A percentile compares a stretch with the other conserved stretches of the same genome.
Evolutionary conservation across 331 rosid genomes (phyloP).

Genomic region (Pyrus hybrid): DNA sequence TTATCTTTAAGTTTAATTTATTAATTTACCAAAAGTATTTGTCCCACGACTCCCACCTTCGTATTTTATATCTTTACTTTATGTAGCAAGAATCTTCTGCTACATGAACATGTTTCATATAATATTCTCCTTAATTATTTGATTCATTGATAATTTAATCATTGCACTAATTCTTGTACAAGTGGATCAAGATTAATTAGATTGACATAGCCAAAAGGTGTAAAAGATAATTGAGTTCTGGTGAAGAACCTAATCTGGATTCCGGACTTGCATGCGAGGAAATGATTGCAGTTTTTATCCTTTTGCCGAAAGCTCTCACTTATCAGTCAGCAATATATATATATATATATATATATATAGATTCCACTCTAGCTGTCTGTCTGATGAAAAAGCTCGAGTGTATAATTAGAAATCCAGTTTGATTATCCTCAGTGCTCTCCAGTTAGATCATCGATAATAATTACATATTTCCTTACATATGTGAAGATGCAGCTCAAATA

Average conservation of each 20-base stretch:
- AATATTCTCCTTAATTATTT: constrained; percentile 16
- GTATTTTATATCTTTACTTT: neutral
- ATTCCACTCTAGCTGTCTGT: neutral
- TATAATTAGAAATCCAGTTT: neutral
- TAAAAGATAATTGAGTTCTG: neutral
- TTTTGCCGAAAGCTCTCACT: neutral
- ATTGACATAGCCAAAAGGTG: constrained; percentile 1
- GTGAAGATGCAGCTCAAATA: too few relatives aligned
- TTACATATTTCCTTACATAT: neutral
- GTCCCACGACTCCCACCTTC: too few relatives aligned
- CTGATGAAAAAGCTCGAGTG: neutral
- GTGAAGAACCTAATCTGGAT: neutral
- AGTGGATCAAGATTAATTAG: constrained; percentile 29
- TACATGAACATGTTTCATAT: constrained; percentile 14
- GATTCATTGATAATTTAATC: constrained; percentile 8
- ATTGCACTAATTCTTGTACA: constrained; percentile 30
- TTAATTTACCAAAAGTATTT: too few relatives aligned
- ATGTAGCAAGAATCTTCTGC: constrained; percentile 27
- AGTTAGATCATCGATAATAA: neutral
- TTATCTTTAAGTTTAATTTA: too few relatives aligned
- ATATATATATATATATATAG: neutral
- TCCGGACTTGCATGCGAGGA: neutral
- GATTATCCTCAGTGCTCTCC: neutral
- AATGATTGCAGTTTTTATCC: neutral
- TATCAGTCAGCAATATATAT: neutral